Evolutionary conservation across 257 asterid species (phyloP), one percentile per base, ranked within the genome.

Genomic region (Gynochthodes officinalis): DNA sequence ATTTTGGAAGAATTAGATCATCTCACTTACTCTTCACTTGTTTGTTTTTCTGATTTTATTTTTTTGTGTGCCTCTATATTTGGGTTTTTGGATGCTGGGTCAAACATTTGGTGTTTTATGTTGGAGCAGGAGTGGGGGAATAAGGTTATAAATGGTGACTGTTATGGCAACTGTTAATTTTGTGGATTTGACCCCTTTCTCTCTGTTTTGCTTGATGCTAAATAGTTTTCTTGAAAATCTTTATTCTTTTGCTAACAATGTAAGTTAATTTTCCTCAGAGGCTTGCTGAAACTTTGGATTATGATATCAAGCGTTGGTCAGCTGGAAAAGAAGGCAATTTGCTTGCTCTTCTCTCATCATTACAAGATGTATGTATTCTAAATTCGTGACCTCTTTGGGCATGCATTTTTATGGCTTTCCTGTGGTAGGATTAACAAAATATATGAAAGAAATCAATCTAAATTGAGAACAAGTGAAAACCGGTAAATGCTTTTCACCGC

Each of bases 241-340:
- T 40, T 12, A 37, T 37, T 42, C 13, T 18, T 53, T 21, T 69
- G 21, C 67, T 43, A 25, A 61, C 62, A 59, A 74, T 71, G 43
- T 39, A 69, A 58, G 43, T 76, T 68, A 52, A 70, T 75, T 80
- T 74, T 64, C 73, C 80, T 74, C 88, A 93, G 98, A 86, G 90
- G 86, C 79, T 89, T 64, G 90, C 93, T 9, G 91, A 87, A 59
- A 79, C 84, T 53, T 61, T 93, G 87, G 89, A 91, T 70, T 43
- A 72, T 67, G 85, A 88, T 72, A 84, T 93, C 79, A 91, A 86
- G 89, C 89, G 85, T 21, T 93, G 98, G 97, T 91, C 92, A 69
- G 85, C 97, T 1, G 98, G 98, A 49, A 93, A 93, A 86, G 98
- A 89, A 84, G 88, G 90, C 79, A 93, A 93, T 72, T 82, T 93